phyloP scores from a whole-genome alignment of 2,329 filamentous ascomycete genomes.

The Paracamarosporium sp. region DNA sequence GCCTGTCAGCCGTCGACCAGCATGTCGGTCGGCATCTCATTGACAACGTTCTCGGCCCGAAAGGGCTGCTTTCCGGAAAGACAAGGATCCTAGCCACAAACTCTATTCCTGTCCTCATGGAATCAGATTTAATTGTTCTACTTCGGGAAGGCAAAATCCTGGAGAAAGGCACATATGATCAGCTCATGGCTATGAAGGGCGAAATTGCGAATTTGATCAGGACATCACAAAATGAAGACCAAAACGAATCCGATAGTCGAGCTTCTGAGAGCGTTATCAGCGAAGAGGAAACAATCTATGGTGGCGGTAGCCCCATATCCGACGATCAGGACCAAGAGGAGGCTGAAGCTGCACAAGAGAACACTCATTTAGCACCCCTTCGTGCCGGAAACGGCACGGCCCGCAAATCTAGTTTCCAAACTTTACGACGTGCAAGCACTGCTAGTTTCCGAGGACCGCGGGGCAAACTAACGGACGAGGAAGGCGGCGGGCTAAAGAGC shows the following conservation, averaged over 20 bases:
- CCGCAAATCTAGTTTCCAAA: slow-evolving; percentile 73
- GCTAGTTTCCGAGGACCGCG: slow-evolving; percentile 87
- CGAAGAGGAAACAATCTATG: slow-evolving; percentile 70
- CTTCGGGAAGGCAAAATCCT: slow-evolving; percentile 82
- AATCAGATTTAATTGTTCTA: slow-evolving; percentile 87
- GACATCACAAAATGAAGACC: slow-evolving; percentile 67
- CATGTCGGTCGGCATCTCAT: slow-evolving; percentile 96
- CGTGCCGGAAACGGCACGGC: slow-evolving; percentile 64
- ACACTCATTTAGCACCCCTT: slow-evolving; percentile 78
- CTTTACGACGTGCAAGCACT: slow-evolving; percentile 86
- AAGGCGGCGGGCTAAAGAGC: slow-evolving; percentile 75
- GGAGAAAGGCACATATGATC: slow-evolving; percentile 88
- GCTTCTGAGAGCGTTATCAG: slow-evolving; percentile 65
- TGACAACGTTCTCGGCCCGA: slow-evolving; percentile 87
- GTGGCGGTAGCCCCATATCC: slow-evolving; percentile 54
- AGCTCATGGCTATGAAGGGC: slow-evolving; percentile 92
- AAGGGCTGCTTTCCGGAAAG: slow-evolving; percentile 82
- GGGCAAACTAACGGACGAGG: slow-evolving; percentile 85
- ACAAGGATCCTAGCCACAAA: slow-evolving; percentile 95
- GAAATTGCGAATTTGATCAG: slow-evolving; percentile 85
- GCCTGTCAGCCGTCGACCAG: slow-evolving; percentile 95
- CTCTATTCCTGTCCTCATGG: slow-evolving; percentile 86
- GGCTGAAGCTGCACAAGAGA: slow-evolving; percentile 70
- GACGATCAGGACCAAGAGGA: slow-evolving; percentile 60
- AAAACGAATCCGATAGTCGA: slow-evolving; percentile 51